Evolutionary conservation across 2,329 filamentous ascomycete species (phyloP).

Genomic region (Hawksworthiomyces lignivorus): DNA sequence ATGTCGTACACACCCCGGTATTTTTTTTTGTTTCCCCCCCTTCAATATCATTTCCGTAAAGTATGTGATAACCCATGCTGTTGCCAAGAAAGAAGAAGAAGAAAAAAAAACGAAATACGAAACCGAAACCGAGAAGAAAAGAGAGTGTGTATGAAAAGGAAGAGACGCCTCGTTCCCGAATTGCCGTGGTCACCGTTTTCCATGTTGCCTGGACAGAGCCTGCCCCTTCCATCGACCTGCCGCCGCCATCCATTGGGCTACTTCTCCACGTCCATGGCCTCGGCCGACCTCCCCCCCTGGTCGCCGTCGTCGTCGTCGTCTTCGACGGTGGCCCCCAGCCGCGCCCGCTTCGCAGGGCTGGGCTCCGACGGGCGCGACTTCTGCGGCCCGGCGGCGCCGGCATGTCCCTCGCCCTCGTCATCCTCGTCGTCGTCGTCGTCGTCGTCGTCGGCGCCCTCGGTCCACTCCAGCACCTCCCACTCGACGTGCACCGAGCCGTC

Average conservation of each 20-base stretch:
- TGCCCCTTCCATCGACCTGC: not conserved
- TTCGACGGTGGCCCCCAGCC: slow-evolving; percentile 30
- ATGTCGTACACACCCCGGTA: no score
- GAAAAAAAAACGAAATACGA: no score
- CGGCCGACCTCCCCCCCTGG: not conserved
- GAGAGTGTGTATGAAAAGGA: no score
- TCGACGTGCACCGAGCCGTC: slow-evolving; percentile 62
- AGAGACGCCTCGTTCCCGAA: not conserved
- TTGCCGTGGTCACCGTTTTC: no score
- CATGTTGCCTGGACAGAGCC: no score
- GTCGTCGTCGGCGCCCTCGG: slow-evolving; percentile 31
- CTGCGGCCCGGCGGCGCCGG: slow-evolving; percentile 27
- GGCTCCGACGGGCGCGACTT: slow-evolving; percentile 32
- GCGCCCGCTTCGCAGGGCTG: slow-evolving; percentile 41
- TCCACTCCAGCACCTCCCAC: slow-evolving; percentile 79
- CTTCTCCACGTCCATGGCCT: slow-evolving; percentile 14
- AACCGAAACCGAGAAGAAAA: no score
- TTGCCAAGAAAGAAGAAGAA: no score
- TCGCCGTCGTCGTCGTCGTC: slow-evolving; percentile 27
- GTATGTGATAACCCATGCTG: no score
- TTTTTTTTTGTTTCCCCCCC: no score
- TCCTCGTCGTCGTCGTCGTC: slow-evolving; percentile 16
- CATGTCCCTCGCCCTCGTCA: slow-evolving; percentile 42
- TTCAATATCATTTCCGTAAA: no score
- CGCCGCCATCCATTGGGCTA: not conserved